Evolutionary conservation across 2,329 filamentous ascomycete genomes (phyloP).

Genomic region (Fulvia fulva): DNA sequence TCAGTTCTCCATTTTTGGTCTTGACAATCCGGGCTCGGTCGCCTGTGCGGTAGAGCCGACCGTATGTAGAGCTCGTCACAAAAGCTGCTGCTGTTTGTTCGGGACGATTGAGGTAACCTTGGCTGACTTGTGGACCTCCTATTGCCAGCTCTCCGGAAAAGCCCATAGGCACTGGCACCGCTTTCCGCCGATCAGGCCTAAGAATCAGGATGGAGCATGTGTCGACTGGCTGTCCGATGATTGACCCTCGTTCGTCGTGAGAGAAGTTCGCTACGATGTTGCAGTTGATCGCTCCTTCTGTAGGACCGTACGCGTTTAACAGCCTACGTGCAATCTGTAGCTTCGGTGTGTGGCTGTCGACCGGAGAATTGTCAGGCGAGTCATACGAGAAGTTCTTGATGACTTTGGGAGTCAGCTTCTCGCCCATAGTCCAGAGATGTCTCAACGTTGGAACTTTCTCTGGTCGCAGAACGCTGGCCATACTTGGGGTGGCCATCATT

Average conservation of each 20-base stretch:
- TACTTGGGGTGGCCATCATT: slow-evolving; percentile 16
- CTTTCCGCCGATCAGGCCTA: not conserved
- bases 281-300: slow-evolving; percentile 17
- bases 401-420: slow-evolving; percentile 14
- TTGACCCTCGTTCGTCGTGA: slow-evolving; percentile 6
- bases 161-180: slow-evolving; percentile 9
- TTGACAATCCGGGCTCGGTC: slow-evolving; percentile 9
- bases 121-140: slow-evolving; percentile 17
- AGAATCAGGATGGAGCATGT: slow-evolving; percentile 11
- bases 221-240: slow-evolving; percentile 10
- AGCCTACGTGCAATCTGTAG: slow-evolving; percentile 9
- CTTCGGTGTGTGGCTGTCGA: slow-evolving; percentile 5
- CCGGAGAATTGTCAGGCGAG: slow-evolving; percentile 2
- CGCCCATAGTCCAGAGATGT: slow-evolving; percentile 18
- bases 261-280: slow-evolving; percentile 9
- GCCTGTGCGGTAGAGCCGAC: slow-evolving; percentile 8
- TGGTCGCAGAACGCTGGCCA: slow-evolving; percentile 16
- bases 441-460: slow-evolving; percentile 10
- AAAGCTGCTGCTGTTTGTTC: slow-evolving; percentile 12
- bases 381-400: slow-evolving; percentile 16
- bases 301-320: slow-evolving; percentile 20
- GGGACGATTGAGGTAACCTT: slow-evolving; percentile 15
- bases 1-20: slow-evolving; percentile 6
- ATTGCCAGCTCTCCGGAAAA: slow-evolving; percentile 15
- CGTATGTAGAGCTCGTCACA: slow-evolving; percentile 4